phyloP scores from a whole-genome alignment of 192 early-diverging fungal genomes.

The Coemansia sp. region DNA sequence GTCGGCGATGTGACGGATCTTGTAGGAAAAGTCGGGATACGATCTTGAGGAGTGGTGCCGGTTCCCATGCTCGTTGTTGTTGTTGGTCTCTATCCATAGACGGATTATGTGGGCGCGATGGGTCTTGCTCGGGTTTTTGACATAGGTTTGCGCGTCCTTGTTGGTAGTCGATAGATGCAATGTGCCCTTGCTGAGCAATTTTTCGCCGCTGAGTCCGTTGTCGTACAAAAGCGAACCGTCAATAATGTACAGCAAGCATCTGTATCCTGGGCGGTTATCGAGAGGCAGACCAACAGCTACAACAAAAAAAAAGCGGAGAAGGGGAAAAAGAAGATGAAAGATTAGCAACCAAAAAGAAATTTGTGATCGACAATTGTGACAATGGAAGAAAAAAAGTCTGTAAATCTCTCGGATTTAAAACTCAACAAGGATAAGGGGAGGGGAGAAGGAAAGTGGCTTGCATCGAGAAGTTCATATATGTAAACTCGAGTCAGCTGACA shows the following conservation, averaged over 20 bases:
- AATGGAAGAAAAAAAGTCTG: no score
- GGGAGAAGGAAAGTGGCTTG: not conserved
- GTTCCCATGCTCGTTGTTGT: not conserved
- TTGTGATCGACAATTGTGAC: no score
- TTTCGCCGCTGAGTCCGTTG: slow-evolving; percentile 46
- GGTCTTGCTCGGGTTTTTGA: slow-evolving; percentile 49
- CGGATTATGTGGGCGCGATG: slow-evolving; percentile 47
- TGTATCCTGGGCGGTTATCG: slow-evolving; percentile 50
- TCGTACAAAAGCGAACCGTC: slow-evolving; percentile 46
- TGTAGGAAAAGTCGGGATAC: slow-evolving; percentile 26
- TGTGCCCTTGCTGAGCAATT: slow-evolving; percentile 48
- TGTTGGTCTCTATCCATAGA: slow-evolving; percentile 45
- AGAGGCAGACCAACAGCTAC: slow-evolving; percentile 50
- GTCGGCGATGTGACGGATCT: slow-evolving; percentile 45
- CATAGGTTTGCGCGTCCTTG: slow-evolving; percentile 29
- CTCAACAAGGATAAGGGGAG: not conserved
- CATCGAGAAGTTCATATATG: slow-evolving; percentile 47
- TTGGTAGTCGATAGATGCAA: slow-evolving; percentile 39
- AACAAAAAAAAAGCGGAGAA: slow-evolving; percentile 11
- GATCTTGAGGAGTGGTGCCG: not conserved
- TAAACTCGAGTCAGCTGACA: slow-evolving; percentile 11
- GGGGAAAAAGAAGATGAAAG: not conserved
- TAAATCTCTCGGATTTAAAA: no score
- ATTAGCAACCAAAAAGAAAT: no score
- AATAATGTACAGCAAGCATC: slow-evolving; percentile 46